Conservation (phyloP, 73 alveolate genomes). For the Tetrahymena borealis region DNA sequence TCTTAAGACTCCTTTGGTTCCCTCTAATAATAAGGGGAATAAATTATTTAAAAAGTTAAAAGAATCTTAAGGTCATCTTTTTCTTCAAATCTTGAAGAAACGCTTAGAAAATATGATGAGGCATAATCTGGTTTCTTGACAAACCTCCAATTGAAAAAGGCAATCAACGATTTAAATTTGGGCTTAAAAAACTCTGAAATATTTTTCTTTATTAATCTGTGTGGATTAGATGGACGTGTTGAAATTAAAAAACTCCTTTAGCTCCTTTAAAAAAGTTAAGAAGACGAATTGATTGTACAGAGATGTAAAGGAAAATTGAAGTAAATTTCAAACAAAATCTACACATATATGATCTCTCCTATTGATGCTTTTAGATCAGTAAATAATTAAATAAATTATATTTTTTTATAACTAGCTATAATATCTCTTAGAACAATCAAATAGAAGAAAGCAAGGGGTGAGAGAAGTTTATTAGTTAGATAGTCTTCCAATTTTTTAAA, state of each 20-base stretch:
- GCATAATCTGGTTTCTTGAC: slow-evolving; percentile 67
- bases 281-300: neutral
- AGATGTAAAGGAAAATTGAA: slow-evolving; percentile 55
- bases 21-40: slow-evolving; percentile 26
- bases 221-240: slow-evolving; percentile 65
- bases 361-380: slow-evolving; percentile 71
- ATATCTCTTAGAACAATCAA: too few species aligned
- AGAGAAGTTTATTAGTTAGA: too few species aligned
- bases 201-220: slow-evolving; percentile 48
- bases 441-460: too few species aligned
- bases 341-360: slow-evolving; percentile 70
- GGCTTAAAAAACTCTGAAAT: slow-evolving; percentile 73
- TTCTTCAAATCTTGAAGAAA: slow-evolving; percentile 32
- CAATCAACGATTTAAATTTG: slow-evolving; percentile 60
- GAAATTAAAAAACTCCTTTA: slow-evolving; percentile 67
- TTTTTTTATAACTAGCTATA: too few species aligned
- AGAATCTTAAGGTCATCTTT: slow-evolving; percentile 47
- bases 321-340: slow-evolving; percentile 62
- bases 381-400: too few species aligned
- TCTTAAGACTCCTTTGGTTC: slow-evolving; percentile 2
- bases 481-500: too few species aligned
- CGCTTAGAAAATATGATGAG: slow-evolving; percentile 59
- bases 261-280: slow-evolving; percentile 45
- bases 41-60: neutral
- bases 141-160: slow-evolving; percentile 67